Percentiles rank a stretch among this genome's conserved stretches.
phyloP scores from a whole-genome alignment of 345 rosid species.

The Citrus mangshanensis region DNA sequence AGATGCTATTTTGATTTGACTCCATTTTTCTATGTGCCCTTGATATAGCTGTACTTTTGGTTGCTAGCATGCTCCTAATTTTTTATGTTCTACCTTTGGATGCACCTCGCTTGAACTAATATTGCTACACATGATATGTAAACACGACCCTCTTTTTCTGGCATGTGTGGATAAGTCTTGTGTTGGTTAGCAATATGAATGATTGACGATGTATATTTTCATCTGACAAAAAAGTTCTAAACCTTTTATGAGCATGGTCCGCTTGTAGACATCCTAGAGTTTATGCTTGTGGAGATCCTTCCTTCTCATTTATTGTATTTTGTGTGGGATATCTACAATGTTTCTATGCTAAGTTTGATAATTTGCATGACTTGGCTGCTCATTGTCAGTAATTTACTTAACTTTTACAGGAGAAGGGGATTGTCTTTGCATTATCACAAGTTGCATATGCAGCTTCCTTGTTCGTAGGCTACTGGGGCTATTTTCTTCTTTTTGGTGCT shows the following conservation, averaged over 20 bases:
- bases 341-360: slow-evolving; percentile 8
- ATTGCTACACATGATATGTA: not conserved
- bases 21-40: not conserved
- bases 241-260: not conserved
- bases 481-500: slow-evolving; percentile 52
- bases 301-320: not conserved
- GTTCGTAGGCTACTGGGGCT: slow-evolving; percentile 84
- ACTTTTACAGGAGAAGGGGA: slow-evolving; percentile 58
- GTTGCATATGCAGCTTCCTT: slow-evolving; percentile 78
- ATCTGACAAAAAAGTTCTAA: not conserved
- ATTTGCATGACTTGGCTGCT: not conserved
- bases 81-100: not conserved
- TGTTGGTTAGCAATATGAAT: not conserved
- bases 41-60: not conserved
- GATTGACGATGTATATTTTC: not conserved
- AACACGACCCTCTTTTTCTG: not conserved
- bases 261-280: not conserved
- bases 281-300: not conserved
- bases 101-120: not conserved
- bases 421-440: slow-evolving; percentile 70
- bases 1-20: not conserved
- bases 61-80: not conserved
- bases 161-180: not conserved
- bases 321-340: not conserved
- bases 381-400: not conserved